These are phyloP conservation scores for Aspergillus novofumigatus DNA, from an alignment of 2,329 filamentous ascomycete genomes.

Conservation along the genomic window DNA sequence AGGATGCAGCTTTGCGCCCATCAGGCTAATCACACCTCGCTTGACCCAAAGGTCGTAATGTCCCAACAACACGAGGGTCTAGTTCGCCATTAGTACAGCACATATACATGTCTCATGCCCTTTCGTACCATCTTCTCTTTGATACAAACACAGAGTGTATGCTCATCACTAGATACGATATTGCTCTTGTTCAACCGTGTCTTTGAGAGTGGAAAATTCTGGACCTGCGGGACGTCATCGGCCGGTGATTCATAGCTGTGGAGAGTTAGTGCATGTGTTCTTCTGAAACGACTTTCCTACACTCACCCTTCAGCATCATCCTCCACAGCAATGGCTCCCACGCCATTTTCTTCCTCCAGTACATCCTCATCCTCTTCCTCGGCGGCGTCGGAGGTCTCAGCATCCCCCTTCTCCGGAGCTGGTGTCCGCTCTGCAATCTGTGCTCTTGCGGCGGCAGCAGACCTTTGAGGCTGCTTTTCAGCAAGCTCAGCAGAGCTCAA, in stretches of 20 bases:
- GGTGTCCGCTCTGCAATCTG: constrained; percentile 2
- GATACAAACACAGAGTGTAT: constrained; percentile 37
- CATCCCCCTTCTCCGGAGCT: constrained; percentile 1
- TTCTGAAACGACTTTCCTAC: background rate
- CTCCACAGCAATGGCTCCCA: constrained; percentile 20
- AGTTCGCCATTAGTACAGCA: constrained; percentile 14
- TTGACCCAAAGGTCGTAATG: constrained; percentile 56
- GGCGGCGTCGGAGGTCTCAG: constrained; percentile 10
- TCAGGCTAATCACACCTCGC: constrained; percentile 52
- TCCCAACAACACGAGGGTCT: constrained; percentile 47
- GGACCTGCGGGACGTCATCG: constrained; percentile 25
- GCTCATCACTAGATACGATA: constrained; percentile 36
- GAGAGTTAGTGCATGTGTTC: constrained; percentile 10
- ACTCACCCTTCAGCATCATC: constrained; percentile 25
- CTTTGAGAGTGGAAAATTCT: constrained; percentile 40
- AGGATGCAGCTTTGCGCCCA: constrained; percentile 55
- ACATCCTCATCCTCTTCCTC: constrained; percentile 10
- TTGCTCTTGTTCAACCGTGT: constrained; percentile 32
- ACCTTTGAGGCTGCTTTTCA: constrained; percentile 9
- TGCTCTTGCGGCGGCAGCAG: constrained; percentile 3
- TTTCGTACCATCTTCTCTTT: constrained; percentile 35
- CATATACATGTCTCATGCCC: background rate
- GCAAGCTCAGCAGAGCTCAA: constrained; percentile 2
- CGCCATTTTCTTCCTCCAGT: constrained; percentile 18
- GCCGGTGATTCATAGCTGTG: constrained; percentile 30